Conservation (phyloP, 2,329 filamentous ascomycete species). For the Chrysoporthe austroafricana region DNA sequence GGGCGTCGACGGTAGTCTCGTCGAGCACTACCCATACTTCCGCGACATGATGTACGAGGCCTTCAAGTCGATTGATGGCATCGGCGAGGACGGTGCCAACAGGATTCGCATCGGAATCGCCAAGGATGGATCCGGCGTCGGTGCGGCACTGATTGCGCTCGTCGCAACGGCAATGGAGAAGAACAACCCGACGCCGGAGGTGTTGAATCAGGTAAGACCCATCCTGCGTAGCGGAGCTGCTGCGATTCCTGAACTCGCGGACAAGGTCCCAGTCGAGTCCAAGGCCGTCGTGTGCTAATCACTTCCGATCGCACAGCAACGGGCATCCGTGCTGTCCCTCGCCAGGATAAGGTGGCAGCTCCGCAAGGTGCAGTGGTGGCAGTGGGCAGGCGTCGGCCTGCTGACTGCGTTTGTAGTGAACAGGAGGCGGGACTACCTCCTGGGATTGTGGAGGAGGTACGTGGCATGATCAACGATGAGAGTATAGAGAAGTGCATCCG, state of each 20-base stretch:
- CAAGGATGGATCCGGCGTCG: conserved; percentile 95
- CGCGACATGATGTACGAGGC: conserved; percentile 86
- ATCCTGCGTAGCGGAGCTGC: neutral
- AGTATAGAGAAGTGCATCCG: neutral
- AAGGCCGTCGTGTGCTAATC: conserved; percentile 9
- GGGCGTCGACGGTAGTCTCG: conserved; percentile 90
- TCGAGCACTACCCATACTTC: conserved; percentile 95
- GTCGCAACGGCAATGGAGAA: conserved; percentile 75
- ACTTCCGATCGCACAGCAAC: conserved; percentile 21
- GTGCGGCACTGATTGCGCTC: conserved; percentile 90
- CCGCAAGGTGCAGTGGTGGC: conserved; percentile 28
- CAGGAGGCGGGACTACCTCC: conserved; percentile 24
- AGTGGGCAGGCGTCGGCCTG: conserved; percentile 28
- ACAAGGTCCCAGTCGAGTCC: neutral
- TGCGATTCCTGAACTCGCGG: neutral
- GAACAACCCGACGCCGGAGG: conserved; percentile 30
- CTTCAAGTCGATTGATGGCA: conserved; percentile 73
- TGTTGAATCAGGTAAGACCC: conserved; percentile 27
- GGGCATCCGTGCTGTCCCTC: conserved; percentile 21
- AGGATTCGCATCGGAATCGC: conserved; percentile 93
- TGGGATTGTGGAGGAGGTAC: conserved; percentile 25
- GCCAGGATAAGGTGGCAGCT: conserved; percentile 25
- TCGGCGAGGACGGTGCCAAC: conserved; percentile 79
- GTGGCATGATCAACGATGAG: conserved; percentile 15
- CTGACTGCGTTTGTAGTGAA: conserved; percentile 18